Evolutionary conservation across 495 filamentous ascomycete genomes (phyloP), one percentile per base, ranked within the genome.

Genomic region (Talaromyces trachyspermus): DNA sequence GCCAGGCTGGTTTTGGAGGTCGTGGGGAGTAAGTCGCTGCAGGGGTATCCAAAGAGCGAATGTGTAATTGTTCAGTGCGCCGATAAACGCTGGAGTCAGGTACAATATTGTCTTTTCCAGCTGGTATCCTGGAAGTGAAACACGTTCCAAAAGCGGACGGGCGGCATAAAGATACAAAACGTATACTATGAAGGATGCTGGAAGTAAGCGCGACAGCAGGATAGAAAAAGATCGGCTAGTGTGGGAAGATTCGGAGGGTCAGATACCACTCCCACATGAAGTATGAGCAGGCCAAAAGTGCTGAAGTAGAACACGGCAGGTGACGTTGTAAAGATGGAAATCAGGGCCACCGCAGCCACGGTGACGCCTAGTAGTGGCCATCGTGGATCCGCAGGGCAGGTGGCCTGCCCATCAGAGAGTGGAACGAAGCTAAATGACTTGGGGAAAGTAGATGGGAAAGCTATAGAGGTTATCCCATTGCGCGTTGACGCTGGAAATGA

Each of bases 1-100:
- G 2, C 87, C 87, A 0, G 86, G 86, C 50, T 94, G 85, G 57
- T 83, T 74, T 32, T 77, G 62, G 15, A 95, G 75, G 55, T 94
- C 89, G 54, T 84, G 78, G 0, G 77, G 72, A 0, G 85, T 94
- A 6, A 95, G 69, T 17, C 89, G 79, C 51, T 84, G 70, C 54
- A 95, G 84, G 3, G 88, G 88, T 52, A 95, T 89, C 65, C 81
- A 77, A 5, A 65, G 66, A 35, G 85, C 83, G 56, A 95, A 81
- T 1, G 88, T 92, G 53, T 89, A 84, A 55, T 94, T 95, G 33
- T 83, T 85, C 45, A 95, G 65, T 0, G 84, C 79, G 14, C 85
- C 88, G 49, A 92, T 74, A 79, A 89, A 94, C 49, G 79, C 79
- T 12, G 75, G 75, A 1, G 84, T 82, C 10, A 92, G 64, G 75